Evolutionary conservation across 75 land plant genomes (phyloP), one percentile per base, ranked within the genome.

Genomic region (Sequoia sempervirens): DNA sequence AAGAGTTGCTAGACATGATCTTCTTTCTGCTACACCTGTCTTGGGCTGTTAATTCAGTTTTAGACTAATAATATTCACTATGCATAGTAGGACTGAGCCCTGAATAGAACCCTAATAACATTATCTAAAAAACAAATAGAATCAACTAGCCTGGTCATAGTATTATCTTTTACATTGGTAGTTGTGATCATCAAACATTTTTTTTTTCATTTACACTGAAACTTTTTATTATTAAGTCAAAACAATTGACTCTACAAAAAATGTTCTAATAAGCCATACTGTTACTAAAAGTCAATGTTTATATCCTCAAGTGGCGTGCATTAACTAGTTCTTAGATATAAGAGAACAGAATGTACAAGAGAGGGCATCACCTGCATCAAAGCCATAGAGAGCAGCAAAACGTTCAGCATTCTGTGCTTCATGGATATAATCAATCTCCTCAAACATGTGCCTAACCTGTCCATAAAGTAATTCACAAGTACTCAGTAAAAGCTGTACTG

Each of bases 401-500:
- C 96, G 93, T 83, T 96, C 99, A 56, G 99, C 95, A 95, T 98
- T 98, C 85, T 91, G 88, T 17, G 90, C 99, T 87, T 98, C 99
- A 53, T 86, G 84, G 56, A 92, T 83, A 75, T 97, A 97, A 92
- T 97, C 94, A 85, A 93, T 96, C 88, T 97, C 99, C 69, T 96
- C 95, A 91, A 97, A 94, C 99, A 97, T 97, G 82, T 97, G 98
- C 78, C 92, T 93, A 4, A 96, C 98, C 99, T 97, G 89, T 74
- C 37, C 13, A 43, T 41, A 43, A 45, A 10, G 45, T 7, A 26
- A 43, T 78, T 45, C 4, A 45, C n/a, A 41, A 78, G n/a, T 45
- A 78, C 23, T 78, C 46, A 75, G 45, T 18, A n/a, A 78, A 40
- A 26, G 80, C 52, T 78, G n/a, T 23, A 45, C 2, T 45, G 13